A percentile compares a stretch with the other conserved stretches of the same genome.
Conservation (phyloP, 1,284 basidiomycete genomes). For the Ganoderma leucocontextum region DNA sequence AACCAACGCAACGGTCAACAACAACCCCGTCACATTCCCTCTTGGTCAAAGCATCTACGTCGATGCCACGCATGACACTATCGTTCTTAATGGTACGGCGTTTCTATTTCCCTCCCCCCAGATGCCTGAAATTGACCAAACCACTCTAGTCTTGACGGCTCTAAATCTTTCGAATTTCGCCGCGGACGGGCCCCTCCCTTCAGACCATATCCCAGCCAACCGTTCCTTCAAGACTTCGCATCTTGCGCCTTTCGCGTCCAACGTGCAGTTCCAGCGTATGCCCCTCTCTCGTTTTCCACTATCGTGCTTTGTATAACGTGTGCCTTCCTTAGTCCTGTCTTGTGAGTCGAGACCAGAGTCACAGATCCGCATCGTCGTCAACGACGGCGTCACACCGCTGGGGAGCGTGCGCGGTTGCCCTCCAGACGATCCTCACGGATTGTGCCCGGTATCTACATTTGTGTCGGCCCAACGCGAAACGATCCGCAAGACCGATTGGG, state of each 20-base stretch:
- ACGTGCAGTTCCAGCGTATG: slow-evolving; percentile 79
- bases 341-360: slow-evolving; percentile 59
- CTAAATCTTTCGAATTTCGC: slow-evolving; percentile 80
- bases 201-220: slow-evolving; percentile 71
- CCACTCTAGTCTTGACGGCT: slow-evolving; percentile 66
- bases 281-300: slow-evolving; percentile 15
- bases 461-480: slow-evolving; percentile 74
- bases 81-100: slow-evolving; percentile 74
- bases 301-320: slow-evolving; percentile 13
- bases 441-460: slow-evolving; percentile 84
- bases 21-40: slow-evolving; percentile 79
- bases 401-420: slow-evolving; percentile 79
- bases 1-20: slow-evolving; percentile 83
- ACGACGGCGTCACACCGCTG: slow-evolving; percentile 89
- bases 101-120: background rate
- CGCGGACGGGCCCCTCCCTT: slow-evolving; percentile 71
- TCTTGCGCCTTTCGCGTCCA: slow-evolving; percentile 81
- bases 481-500: slow-evolving; percentile 76
- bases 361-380: slow-evolving; percentile 84
- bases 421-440: slow-evolving; percentile 68
- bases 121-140: background rate
- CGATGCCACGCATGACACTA: slow-evolving; percentile 87
- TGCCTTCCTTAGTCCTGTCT: slow-evolving; percentile 55
- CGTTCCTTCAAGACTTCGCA: slow-evolving; percentile 71
- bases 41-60: slow-evolving; percentile 84